Conservation (phyloP, 163 green algal genomes). For the Chlorella variabilis region DNA sequence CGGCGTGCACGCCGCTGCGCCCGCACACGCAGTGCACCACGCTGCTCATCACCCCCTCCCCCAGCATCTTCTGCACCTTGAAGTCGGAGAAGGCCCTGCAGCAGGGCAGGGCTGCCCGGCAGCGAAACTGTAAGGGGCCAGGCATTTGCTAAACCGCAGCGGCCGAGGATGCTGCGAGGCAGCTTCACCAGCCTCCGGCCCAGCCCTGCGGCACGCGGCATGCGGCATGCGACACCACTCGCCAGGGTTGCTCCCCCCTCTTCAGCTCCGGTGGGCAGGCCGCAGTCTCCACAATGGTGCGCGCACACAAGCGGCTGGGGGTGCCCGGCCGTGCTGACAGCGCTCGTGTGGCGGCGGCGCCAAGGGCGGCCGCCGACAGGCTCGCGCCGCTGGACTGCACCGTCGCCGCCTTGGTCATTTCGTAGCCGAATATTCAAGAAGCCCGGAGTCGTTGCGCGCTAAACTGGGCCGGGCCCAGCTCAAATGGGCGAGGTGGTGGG, state of each 20-base stretch:
- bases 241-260: conserved; percentile 14
- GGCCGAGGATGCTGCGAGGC: no score
- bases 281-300: conserved; percentile 45
- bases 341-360: no score
- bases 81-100: conserved; percentile 46
- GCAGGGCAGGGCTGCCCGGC: background rate
- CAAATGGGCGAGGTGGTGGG: no score
- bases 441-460: no score
- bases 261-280: conserved; percentile 38
- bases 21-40: conserved; percentile 39
- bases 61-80: conserved; percentile 39
- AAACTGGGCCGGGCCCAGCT: no score
- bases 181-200: no score
- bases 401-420: conserved; percentile 21
- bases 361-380: background rate
- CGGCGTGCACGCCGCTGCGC: conserved; percentile 49
- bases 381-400: conserved; percentile 32
- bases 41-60: conserved; percentile 43
- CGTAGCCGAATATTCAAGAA: background rate
- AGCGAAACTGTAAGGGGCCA: background rate
- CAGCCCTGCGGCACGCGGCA: background rate
- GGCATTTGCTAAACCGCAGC: background rate
- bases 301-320: background rate
- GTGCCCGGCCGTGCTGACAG: background rate
- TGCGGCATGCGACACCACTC: background rate